A percentile compares a stretch with the other conserved stretches of the same genome.
Evolutionary conservation across 257 asterid genomes (phyloP).

Genomic region (Nicotiana tomentosiformis): DNA sequence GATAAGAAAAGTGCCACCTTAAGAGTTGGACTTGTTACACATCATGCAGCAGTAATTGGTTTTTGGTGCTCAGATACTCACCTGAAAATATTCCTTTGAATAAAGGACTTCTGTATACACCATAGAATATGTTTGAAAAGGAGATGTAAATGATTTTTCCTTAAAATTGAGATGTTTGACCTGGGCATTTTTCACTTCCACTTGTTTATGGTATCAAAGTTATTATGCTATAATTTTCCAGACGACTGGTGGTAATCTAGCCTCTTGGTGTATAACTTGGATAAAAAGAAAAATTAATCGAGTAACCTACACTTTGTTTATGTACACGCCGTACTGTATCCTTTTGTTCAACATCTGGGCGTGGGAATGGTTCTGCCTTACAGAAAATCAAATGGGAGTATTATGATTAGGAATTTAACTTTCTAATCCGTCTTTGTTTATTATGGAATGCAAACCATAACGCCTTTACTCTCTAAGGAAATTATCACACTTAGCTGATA

Average conservation of each 20-base stretch:
- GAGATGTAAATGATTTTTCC: constrained; percentile 4
- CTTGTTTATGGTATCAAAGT: not conserved
- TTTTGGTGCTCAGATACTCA: constrained; percentile 5
- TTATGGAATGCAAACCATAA: no score
- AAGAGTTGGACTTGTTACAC: not conserved
- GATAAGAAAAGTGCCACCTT: not conserved
- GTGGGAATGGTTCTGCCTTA: no score
- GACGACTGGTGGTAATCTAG: not conserved
- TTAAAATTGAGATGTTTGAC: not conserved
- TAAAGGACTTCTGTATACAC: constrained; percentile 8
- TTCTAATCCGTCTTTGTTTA: not conserved
- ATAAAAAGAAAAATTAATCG: not conserved
- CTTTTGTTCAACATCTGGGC: no score
- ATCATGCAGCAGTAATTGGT: not conserved
- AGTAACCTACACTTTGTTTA: no score
- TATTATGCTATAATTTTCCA: not conserved
- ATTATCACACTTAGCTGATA: no score
- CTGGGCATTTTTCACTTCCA: not conserved
- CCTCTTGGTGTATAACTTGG: not conserved
- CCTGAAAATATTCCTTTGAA: constrained; percentile 4
- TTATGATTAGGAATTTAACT: not conserved
- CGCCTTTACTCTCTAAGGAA: not conserved
- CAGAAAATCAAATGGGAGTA: not conserved
- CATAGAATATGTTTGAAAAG: constrained; percentile 1
- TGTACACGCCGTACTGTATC: not conserved